Evolutionary conservation across 768 basidiomycete genomes (phyloP), one percentile per base, ranked within the genome.

Genomic region (Kwoniella sp.): DNA sequence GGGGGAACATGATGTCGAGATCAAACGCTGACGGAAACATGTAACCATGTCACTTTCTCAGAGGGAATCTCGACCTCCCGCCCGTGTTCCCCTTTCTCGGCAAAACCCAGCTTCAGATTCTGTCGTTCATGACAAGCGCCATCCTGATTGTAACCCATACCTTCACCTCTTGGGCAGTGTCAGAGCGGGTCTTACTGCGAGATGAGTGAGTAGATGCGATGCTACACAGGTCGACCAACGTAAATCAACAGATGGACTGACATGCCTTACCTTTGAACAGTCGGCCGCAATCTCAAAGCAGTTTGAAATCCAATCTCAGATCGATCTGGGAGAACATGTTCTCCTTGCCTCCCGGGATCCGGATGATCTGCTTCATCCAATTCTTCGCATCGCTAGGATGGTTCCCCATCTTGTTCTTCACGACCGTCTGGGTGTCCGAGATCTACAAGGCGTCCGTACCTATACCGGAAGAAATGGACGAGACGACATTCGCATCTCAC

Each of bases 361-460:
- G 86, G 57, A 88, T 88, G 71, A 92, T 97, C 58, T 82, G 82
- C 75, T 71, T 79, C 38, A 91, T 93, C 72, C 74, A 83, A 59
- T 90, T 85, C 48, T 78, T 72, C 25, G 67, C 68, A 15, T 75
- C 67, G 88, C 84, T 93, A 65, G 90, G 87, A 8, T 97, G 95
- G 95, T 96, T 95, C 74, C 93, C 94, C 0, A 82, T 93, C 26
- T 84, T 95, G 0, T 93, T 94, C 81, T 94, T 92, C 82, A 89
- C 88, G 2, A 89, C 90, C 1, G 83, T 91, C 26, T 97, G 93
- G 81, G 85, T 96, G 59, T 90, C 91, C 12, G 94, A 95, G 71
- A 84, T 95, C 12, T 87, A 96, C 83, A 90, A 87, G 66, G 60
- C 69, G 63, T 82, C 73, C 0, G 76, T 74, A 25, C 72, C 72